Percentiles rank a stretch among this genome's conserved stretches.
These are phyloP conservation scores for Cordyceps cicadae DNA, from an alignment of 2,329 filamentous ascomycete genomes.

Conservation along the genomic window DNA sequence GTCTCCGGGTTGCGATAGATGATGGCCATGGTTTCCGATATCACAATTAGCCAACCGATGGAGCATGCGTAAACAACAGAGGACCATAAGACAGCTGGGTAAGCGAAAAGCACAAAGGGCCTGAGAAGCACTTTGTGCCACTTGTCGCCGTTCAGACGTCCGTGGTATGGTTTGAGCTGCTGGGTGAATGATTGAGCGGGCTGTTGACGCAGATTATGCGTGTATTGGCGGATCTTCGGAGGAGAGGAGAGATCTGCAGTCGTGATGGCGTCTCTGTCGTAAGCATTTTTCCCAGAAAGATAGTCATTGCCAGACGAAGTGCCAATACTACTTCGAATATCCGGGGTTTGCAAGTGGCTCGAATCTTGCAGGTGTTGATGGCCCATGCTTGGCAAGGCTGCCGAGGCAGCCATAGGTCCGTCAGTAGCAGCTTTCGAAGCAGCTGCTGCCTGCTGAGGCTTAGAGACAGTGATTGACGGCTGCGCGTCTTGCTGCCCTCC, in stretches of 20 bases:
- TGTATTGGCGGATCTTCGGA: conserved; percentile 50
- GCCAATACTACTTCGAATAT: conserved; percentile 2
- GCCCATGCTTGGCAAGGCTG: not conserved
- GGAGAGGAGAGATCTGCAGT: conserved; percentile 26
- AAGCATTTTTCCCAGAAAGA: conserved; percentile 23
- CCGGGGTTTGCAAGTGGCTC: not conserved
- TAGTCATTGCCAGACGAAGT: conserved; percentile 16
- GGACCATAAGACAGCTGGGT: conserved; percentile 86
- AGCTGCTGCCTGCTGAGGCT: not conserved
- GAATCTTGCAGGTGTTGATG: not conserved
- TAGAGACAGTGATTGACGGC: conserved; percentile 9
- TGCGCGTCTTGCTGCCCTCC: not conserved
- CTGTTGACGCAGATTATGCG: conserved; percentile 56
- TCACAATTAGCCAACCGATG: conserved; percentile 89
- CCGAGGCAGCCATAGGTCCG: not conserved
- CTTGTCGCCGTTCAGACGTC: conserved; percentile 65
- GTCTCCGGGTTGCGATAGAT: conserved; percentile 62
- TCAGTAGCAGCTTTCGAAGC: not conserved
- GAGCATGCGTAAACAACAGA: conserved; percentile 77
- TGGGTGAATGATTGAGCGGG: conserved; percentile 65
- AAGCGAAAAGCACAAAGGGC: conserved; percentile 79
- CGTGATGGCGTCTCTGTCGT: conserved; percentile 36
- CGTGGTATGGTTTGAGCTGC: conserved; percentile 69
- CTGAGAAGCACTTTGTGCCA: conserved; percentile 72
- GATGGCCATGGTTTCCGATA: conserved; percentile 77